Evolutionary conservation across 2,329 filamentous ascomycete species (phyloP).

Genomic region (Nemania diffusa): DNA sequence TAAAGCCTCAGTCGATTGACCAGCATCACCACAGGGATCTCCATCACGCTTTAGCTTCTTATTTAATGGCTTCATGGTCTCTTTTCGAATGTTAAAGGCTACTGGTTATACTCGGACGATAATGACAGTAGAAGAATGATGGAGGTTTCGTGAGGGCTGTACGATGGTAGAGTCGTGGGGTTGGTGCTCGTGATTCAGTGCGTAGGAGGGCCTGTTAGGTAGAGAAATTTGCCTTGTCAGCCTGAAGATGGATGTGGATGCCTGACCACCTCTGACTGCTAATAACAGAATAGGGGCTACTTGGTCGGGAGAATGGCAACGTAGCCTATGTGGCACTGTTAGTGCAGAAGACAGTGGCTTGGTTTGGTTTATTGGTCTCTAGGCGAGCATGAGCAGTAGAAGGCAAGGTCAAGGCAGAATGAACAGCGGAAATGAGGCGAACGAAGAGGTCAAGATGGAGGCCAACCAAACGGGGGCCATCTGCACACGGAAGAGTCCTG

Average conservation of each 20-base stretch:
- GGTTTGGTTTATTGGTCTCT: not conserved
- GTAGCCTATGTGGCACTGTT: not conserved
- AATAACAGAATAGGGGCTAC: not conserved
- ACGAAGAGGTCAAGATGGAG: not conserved
- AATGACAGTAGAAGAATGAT: not conserved
- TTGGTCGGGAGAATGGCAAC: not conserved
- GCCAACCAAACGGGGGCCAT: not conserved
- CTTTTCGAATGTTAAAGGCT: not conserved
- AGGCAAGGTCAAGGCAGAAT: not conserved
- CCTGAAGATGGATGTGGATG: not conserved
- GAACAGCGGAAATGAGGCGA: not conserved
- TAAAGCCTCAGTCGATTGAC: not conserved
- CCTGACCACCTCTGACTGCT: not conserved
- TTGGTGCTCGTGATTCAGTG: not conserved
- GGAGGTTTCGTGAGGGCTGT: not conserved
- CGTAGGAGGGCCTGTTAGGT: not conserved
- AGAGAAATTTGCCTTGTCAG: slow-evolving; percentile 1
- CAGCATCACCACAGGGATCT: not conserved
- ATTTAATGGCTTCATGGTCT: slow-evolving; percentile 7
- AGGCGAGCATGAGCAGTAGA: not conserved
- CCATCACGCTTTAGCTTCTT: not conserved
- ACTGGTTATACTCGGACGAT: too few relatives aligned
- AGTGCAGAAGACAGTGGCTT: not conserved
- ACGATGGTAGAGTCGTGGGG: not conserved
- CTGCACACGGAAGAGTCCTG: not conserved